Conservation (phyloP, 129 eudicot species). For the Flaveria trinervia region DNA sequence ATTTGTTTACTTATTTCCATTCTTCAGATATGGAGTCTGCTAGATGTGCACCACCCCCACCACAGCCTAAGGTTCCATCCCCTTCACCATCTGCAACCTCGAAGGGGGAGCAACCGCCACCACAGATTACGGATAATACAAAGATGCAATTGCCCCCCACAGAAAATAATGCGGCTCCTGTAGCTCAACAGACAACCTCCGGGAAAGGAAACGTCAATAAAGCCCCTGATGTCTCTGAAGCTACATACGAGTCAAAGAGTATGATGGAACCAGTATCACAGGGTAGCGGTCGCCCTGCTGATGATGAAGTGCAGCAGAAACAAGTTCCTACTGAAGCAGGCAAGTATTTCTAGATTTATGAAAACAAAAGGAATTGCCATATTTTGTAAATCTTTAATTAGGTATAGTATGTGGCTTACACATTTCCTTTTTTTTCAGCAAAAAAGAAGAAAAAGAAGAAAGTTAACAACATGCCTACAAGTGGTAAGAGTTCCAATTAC, state of each 20-base stretch:
- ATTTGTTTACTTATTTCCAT: background rate
- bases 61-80: conserved; percentile 70
- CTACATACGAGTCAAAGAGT: conserved; percentile 66
- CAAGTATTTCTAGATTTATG: conserved; percentile 7
- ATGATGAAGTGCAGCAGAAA: conserved; percentile 82
- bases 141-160: conserved; percentile 40
- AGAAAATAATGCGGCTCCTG: conserved; percentile 35
- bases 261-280: conserved; percentile 79
- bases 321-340: conserved; percentile 72
- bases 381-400: background rate
- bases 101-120: conserved; percentile 62
- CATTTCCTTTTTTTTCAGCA: conserved; percentile 46
- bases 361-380: conserved; percentile 1
- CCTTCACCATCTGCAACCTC: conserved; percentile 87
- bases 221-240: conserved; percentile 77
- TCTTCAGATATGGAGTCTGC: conserved; percentile 91
- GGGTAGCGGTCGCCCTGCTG: conserved; percentile 66
- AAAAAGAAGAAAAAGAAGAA: conserved; percentile 96
- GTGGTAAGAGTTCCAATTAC: conserved; percentile 44
- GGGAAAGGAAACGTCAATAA: conserved; percentile 47
- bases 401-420: conserved; percentile 6
- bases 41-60: conserved; percentile 50
- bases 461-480: conserved; percentile 49
- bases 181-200: conserved; percentile 39
- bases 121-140: conserved; percentile 48